phyloP scores from a whole-genome alignment of 805 yeast species.

The Suhomyces xylopsoci region DNA sequence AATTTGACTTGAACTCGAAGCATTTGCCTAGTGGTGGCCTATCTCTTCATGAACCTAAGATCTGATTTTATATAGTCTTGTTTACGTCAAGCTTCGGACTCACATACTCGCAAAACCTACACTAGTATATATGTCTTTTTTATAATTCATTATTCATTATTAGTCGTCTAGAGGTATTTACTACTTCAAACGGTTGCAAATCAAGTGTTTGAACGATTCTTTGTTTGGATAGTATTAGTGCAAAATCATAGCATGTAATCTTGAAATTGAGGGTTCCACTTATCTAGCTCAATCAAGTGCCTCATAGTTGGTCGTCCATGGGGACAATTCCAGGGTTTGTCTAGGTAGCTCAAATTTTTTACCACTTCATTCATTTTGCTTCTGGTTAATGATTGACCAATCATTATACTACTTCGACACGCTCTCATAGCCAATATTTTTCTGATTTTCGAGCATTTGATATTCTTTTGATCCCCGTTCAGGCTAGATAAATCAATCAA shows the following conservation, averaged over 20 bases:
- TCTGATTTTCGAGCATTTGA: conserved; percentile 75
- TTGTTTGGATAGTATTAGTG: background rate
- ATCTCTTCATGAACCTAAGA: background rate
- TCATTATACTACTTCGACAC: conserved; percentile 90
- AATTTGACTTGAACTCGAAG: background rate
- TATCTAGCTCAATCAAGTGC: conserved; percentile 63
- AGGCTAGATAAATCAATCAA: conserved; percentile 65
- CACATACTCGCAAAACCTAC: background rate
- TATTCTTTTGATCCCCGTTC: conserved; percentile 20
- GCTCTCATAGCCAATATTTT: conserved; percentile 93
- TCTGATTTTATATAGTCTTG: background rate
- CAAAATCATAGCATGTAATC: conserved; percentile 9
- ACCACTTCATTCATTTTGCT: conserved; percentile 70
- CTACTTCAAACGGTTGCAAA: background rate
- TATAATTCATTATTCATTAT: background rate
- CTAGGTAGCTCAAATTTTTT: conserved; percentile 60
- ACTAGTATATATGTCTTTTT: background rate
- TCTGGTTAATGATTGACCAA: conserved; percentile 66
- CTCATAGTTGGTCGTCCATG: conserved; percentile 98
- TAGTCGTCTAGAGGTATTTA: background rate
- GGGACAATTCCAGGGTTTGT: conserved; percentile 96
- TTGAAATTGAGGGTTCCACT: conserved; percentile 10
- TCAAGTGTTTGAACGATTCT: background rate
- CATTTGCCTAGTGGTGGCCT: background rate
- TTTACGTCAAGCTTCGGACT: too few species aligned